phyloP scores from a whole-genome alignment of 2,329 filamentous ascomycete species.

The Fusarium tjaetaba region DNA sequence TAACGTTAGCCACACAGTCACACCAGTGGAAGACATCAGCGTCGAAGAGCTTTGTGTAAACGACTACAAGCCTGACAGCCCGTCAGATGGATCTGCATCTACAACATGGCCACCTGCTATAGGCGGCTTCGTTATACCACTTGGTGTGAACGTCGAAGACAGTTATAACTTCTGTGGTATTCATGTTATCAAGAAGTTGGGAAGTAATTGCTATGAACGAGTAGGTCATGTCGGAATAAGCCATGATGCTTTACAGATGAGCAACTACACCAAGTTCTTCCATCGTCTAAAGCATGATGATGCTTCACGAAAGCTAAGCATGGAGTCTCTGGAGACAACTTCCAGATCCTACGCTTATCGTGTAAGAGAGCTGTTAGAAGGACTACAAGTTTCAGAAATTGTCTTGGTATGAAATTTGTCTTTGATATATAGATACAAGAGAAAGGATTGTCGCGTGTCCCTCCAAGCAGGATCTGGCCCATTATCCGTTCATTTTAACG shows the following conservation, averaged over 20 bases:
- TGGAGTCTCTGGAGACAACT: fast-evolving
- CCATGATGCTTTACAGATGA: not conserved
- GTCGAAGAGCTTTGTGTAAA: not conserved
- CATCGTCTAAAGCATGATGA: fast-evolving
- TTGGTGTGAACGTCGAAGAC: not conserved
- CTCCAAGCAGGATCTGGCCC: fast-evolving
- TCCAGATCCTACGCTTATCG: not conserved
- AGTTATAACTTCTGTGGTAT: not conserved
- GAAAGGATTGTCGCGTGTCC: fast-evolving
- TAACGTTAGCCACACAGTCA: fast-evolving
- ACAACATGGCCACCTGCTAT: fast-evolving
- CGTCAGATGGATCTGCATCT: fast-evolving
- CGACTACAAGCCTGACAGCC: not conserved
- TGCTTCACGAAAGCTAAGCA: fast-evolving
- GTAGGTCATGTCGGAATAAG: not conserved
- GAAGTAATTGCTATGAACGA: fast-evolving
- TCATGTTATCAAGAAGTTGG: not conserved
- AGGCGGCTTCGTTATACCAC: not conserved
- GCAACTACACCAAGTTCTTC: not conserved
- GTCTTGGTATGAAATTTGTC: not conserved
- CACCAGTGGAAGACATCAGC: not conserved
- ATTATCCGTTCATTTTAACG: not conserved
- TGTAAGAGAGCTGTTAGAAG: not conserved
- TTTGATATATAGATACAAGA: not conserved
- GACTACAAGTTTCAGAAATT: not conserved